Evolutionary conservation across 768 basidiomycete species (phyloP).

Genomic region (Thelephora ganbajun): DNA sequence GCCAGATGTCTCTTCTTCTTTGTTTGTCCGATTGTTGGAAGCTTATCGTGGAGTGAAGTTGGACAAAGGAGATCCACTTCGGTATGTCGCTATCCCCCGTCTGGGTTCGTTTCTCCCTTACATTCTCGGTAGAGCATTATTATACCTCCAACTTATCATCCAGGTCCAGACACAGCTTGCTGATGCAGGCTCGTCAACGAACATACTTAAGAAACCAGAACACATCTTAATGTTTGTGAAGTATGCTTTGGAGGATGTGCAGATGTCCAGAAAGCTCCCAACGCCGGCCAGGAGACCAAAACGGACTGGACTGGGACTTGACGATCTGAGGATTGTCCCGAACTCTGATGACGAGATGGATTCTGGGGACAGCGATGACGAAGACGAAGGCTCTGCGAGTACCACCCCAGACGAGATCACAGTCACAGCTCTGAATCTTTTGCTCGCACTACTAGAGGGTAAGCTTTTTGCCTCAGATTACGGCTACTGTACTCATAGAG

Average conservation of each 20-base stretch:
- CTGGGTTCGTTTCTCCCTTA: too few species aligned
- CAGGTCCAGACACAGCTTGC: conserved; percentile 66
- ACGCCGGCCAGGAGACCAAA: conserved; percentile 3
- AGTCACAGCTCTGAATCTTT: conserved; percentile 63
- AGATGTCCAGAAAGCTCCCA: neutral
- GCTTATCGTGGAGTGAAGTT: conserved; percentile 36
- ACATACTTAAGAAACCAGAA: conserved; percentile 48
- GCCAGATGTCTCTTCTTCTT: conserved; percentile 50
- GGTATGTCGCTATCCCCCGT: conserved; percentile 20
- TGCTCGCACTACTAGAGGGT: conserved; percentile 86
- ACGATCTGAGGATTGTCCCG: conserved; percentile 25
- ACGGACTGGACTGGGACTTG: conserved; percentile 16
- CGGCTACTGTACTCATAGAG: neutral
- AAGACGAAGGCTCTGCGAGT: conserved; percentile 25
- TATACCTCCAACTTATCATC: conserved; percentile 69
- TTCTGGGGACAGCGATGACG: conserved; percentile 31
- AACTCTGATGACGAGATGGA: conserved; percentile 18
- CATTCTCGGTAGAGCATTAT: conserved; percentile 18
- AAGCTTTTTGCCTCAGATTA: conserved; percentile 2
- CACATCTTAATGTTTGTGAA: conserved; percentile 77
- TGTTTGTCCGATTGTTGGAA: conserved; percentile 68
- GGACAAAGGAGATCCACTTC: conserved; percentile 31
- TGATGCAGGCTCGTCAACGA: conserved; percentile 35
- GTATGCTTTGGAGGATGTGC: conserved; percentile 46
- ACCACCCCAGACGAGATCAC: conserved; percentile 42